A percentile compares a stretch with the other conserved stretches of the same genome.
Evolutionary conservation across 2,329 filamentous ascomycete genomes (phyloP).

Genomic region (Alternaria tenuissima): DNA sequence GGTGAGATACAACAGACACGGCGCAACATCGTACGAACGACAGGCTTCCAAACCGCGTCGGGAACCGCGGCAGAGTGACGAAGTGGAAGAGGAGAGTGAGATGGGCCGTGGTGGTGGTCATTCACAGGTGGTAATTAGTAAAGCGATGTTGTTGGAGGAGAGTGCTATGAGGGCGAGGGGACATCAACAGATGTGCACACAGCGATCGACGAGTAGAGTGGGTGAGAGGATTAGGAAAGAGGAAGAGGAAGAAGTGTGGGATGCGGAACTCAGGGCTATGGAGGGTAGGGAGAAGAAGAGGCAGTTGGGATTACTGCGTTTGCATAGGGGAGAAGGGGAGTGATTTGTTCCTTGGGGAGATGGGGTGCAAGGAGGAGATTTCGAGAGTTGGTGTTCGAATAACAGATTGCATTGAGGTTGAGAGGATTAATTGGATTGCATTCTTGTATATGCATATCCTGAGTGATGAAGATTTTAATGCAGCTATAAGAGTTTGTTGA

Average conservation of each 20-base stretch:
- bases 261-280: slow-evolving; percentile 18
- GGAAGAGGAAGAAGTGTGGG: slow-evolving; percentile 17
- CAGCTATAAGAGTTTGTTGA: no score
- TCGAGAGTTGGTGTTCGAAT: fast-evolving
- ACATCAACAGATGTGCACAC: fast-evolving
- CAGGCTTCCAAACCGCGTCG: neutral
- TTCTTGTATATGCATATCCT: fast-evolving
- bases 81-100: neutral
- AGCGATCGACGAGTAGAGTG: neutral
- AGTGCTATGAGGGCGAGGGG: neutral
- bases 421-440: no score
- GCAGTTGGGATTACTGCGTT: neutral
- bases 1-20: neutral
- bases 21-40: neutral
- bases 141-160: neutral
- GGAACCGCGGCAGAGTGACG: no score
- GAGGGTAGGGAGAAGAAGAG: slow-evolving; percentile 16
- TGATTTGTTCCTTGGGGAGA: no score
- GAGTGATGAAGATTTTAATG: fast-evolving
- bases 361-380: no score
- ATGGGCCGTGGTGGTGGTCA: neutral
- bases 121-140: neutral
- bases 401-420: fast-evolving
- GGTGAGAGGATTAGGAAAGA: neutral
- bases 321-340: no score